These are phyloP conservation scores for Lycium barbarum DNA, from an alignment of 257 asterid genomes.

Conservation along the genomic window DNA sequence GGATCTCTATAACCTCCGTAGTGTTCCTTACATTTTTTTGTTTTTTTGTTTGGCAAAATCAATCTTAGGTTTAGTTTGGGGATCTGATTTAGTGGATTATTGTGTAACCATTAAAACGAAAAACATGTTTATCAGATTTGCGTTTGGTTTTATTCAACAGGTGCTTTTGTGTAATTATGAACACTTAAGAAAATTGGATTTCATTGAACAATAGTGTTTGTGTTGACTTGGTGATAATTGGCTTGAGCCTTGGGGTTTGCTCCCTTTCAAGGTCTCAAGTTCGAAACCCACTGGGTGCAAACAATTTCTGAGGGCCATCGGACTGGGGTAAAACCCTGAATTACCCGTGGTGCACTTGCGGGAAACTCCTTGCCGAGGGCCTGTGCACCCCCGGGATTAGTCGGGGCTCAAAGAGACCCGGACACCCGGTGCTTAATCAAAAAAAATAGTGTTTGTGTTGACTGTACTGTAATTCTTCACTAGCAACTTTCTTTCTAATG, in stretches of 20 bases:
- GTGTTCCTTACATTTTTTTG: constrained; percentile 40
- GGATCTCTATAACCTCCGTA: constrained; percentile 61
- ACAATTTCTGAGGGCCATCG: too few species aligned
- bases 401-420: too few species aligned
- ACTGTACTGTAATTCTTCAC: not conserved
- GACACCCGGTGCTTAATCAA: too few species aligned
- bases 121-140: too few species aligned
- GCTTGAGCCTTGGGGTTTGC: too few species aligned
- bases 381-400: too few species aligned
- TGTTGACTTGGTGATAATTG: too few species aligned
- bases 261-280: too few species aligned
- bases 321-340: too few species aligned
- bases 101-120: not conserved
- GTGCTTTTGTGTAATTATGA: not conserved
- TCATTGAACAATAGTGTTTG: not conserved
- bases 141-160: not conserved
- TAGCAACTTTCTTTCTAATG: not conserved
- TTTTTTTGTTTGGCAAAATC: not conserved
- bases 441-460: constrained; percentile 5
- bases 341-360: too few species aligned
- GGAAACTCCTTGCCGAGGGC: too few species aligned
- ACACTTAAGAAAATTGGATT: not conserved
- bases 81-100: not conserved
- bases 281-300: too few species aligned
- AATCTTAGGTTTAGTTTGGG: constrained; percentile 6